A percentile compares a stretch with the other conserved stretches of the same genome.
phyloP scores from a whole-genome alignment of 176 grass and related monocot genomes.

The Areca catechu region DNA sequence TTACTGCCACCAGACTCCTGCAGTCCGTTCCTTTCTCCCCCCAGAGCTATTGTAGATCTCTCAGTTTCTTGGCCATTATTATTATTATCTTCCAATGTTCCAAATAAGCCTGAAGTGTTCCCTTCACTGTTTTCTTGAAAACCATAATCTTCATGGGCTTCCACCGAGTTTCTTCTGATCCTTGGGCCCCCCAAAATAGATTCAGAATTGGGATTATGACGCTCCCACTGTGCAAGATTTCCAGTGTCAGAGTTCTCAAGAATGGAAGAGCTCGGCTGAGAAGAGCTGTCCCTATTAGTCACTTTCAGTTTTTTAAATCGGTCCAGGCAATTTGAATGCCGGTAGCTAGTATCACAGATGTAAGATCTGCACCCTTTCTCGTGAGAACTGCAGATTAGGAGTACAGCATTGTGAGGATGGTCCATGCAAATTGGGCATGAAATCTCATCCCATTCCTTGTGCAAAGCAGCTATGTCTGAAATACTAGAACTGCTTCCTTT shows the following conservation, averaged over 20 bases:
- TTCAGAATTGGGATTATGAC: constrained; percentile 41
- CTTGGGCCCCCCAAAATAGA: constrained; percentile 24
- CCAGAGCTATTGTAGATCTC: constrained; percentile 24
- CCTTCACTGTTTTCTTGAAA: constrained; percentile 3
- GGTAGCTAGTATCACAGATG: constrained; percentile 92
- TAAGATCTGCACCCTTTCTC: constrained; percentile 93
- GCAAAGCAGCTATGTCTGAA: constrained; percentile 48
- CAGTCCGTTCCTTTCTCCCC: constrained; percentile 22
- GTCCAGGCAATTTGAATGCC: constrained; percentile 97
- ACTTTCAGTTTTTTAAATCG: constrained; percentile 82
- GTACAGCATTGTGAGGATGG: constrained; percentile 95
- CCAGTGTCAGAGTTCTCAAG: constrained; percentile 44
- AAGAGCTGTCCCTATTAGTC: constrained; percentile 48
- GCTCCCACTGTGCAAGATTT: constrained; percentile 35
- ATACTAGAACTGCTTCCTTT: constrained; percentile 51
- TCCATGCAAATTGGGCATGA: constrained; percentile 99
- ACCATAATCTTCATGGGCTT: constrained; percentile 17
- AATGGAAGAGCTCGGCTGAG: constrained; percentile 52
- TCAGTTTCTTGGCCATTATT: constrained; percentile 37
- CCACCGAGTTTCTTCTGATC: constrained; percentile 21
- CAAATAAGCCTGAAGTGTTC: constrained; percentile 6
- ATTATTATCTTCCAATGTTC: constrained; percentile 7
- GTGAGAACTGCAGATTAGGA: constrained; percentile 76
- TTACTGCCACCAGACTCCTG: constrained; percentile 34
- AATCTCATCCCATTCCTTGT: constrained; percentile 91